These are phyloP conservation scores for Cordyceps pruinosa DNA, from an alignment of 2,329 filamentous ascomycete genomes.

Conservation along the genomic window DNA sequence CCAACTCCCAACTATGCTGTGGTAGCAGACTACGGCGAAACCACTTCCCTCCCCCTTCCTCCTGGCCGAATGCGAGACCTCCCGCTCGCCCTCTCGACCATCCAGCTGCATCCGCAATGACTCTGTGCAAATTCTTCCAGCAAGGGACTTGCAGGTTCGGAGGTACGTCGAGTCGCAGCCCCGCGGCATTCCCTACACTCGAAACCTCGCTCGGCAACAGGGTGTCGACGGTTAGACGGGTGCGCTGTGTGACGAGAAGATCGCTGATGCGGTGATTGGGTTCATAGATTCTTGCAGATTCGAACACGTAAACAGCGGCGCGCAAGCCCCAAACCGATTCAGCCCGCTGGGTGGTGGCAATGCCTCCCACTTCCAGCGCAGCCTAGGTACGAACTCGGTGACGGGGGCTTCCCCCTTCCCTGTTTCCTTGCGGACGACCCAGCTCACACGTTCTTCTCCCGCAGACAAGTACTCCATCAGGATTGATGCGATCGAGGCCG, in stretches of 20 bases:
- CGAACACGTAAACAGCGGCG: constrained; percentile 42
- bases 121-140: constrained; percentile 42
- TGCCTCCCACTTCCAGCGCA: constrained; percentile 16
- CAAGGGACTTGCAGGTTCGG: constrained; percentile 47
- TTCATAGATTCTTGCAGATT: constrained; percentile 45
- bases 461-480: constrained; percentile 44
- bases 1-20: neutral
- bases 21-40: neutral
- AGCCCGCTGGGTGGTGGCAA: constrained; percentile 35
- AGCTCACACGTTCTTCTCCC: neutral
- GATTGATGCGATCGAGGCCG: constrained; percentile 53
- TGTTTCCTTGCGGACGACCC: neutral
- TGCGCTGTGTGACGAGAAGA: neutral
- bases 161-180: constrained; percentile 31
- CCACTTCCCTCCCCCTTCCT: neutral
- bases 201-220: neutral
- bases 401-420: neutral
- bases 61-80: constrained; percentile 1
- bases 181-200: neutral
- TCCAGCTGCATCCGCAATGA: constrained; percentile 24
- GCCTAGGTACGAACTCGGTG: constrained; percentile 17
- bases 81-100: neutral
- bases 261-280: neutral
- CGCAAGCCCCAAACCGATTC: constrained; percentile 48
- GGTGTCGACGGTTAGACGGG: neutral